Conservation (phyloP, 2,329 filamentous ascomycete species). For the Verticillium longisporum region DNA sequence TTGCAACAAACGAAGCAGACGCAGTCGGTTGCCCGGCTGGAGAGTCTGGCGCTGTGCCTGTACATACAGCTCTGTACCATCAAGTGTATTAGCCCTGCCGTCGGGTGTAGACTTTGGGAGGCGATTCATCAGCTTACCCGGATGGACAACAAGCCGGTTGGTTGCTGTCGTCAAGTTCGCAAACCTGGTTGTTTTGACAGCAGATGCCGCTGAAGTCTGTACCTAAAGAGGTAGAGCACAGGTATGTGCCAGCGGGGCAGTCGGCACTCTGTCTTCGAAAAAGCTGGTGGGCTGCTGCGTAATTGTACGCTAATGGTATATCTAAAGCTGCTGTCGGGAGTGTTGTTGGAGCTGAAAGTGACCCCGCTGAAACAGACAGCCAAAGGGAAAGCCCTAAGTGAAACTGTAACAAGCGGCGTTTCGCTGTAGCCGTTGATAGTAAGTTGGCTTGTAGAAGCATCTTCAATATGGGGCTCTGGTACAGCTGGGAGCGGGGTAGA, state of each 20-base stretch:
- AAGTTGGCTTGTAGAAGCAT: neutral
- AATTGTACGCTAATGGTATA: neutral
- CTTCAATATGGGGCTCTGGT: neutral
- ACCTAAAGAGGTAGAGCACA: slow-evolving; percentile 40
- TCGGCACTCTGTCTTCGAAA: slow-evolving; percentile 16
- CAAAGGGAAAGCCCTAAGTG: neutral
- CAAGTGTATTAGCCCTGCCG: slow-evolving; percentile 2
- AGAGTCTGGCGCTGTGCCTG: slow-evolving; percentile 42
- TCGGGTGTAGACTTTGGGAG: neutral
- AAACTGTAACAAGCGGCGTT: neutral
- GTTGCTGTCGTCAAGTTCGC: slow-evolving; percentile 40
- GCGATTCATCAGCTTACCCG: slow-evolving; percentile 28
- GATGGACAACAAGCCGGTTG: slow-evolving; percentile 48
- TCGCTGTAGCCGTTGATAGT: neutral
- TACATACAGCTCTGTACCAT: slow-evolving; percentile 41
- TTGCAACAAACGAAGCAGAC: slow-evolving; percentile 44
- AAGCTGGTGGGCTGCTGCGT: neutral
- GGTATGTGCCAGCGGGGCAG: slow-evolving; percentile 43
- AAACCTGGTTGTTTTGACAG: slow-evolving; percentile 43
- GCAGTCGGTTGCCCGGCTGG: slow-evolving; percentile 28
- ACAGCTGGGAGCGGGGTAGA: neutral
- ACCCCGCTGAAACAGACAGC: neutral
- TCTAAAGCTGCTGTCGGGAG: neutral
- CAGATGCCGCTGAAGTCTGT: slow-evolving; percentile 40
- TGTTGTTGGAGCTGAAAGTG: neutral